These are phyloP conservation scores for Papiliotrema flavescens DNA, from an alignment of 1,284 basidiomycete genomes.

Conservation along the genomic window DNA sequence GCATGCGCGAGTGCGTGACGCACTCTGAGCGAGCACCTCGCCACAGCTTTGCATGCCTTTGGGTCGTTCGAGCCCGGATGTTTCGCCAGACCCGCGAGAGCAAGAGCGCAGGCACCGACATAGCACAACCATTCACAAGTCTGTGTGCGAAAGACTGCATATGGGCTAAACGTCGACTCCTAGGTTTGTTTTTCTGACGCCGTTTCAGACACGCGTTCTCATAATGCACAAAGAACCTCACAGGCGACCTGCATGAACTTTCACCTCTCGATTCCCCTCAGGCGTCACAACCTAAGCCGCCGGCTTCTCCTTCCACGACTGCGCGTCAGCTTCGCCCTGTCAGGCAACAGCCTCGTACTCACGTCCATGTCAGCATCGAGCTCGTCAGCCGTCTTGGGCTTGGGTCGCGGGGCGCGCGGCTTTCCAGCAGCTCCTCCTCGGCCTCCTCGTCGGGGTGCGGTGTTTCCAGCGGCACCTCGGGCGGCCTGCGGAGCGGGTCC, in stretches of 20 bases:
- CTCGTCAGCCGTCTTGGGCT: conserved; percentile 55
- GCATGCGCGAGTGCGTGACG: too few species aligned
- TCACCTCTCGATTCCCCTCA: background rate
- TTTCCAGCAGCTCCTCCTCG: conserved; percentile 46
- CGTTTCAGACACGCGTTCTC: background rate
- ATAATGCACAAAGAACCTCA: background rate
- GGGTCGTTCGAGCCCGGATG: too few species aligned
- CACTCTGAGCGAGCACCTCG: too few species aligned
- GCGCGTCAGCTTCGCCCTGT: background rate
- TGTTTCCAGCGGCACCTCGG: too few species aligned
- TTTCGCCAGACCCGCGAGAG: too few species aligned
- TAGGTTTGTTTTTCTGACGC: background rate
- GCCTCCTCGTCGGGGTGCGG: conserved; percentile 13
- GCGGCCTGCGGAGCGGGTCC: conserved; percentile 52
- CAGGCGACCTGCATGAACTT: too few species aligned
- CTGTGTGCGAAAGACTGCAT: too few species aligned
- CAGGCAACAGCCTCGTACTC: conserved; percentile 53
- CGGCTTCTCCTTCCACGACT: conserved; percentile 38
- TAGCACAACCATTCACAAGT: too few species aligned
- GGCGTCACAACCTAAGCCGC: conserved; percentile 10
- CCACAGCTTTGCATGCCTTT: too few species aligned
- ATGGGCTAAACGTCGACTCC: too few species aligned
- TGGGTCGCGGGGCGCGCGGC: conserved; percentile 46
- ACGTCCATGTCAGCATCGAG: conserved; percentile 63
- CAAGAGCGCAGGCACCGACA: too few species aligned